Conservation (phyloP, 805 yeast species). For the Yarrowia sp. region DNA sequence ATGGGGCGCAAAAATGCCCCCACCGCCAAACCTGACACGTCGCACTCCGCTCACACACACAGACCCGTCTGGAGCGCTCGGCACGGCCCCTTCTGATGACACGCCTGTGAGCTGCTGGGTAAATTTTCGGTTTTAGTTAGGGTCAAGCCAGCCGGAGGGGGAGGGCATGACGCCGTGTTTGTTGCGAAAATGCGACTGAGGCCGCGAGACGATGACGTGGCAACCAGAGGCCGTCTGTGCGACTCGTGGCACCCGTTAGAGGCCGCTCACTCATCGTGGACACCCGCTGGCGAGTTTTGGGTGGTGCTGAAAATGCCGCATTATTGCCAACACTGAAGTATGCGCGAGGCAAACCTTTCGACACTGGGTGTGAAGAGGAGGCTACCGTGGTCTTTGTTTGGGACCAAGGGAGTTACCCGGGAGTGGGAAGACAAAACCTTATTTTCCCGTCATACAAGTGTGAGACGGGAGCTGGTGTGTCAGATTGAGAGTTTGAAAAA, state of each 20-base stretch:
- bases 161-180: slow-evolving; percentile 21
- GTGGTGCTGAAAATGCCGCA: slow-evolving; percentile 35
- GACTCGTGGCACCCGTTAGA: too few species aligned
- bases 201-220: too few species aligned
- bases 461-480: too few species aligned
- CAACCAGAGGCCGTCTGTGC: too few species aligned
- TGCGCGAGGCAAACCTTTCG: slow-evolving; percentile 39
- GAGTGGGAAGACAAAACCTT: not conserved
- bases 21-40: not conserved
- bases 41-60: not conserved
- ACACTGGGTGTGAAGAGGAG: slow-evolving; percentile 30
- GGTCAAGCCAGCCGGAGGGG: slow-evolving; percentile 37
- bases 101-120: slow-evolving; percentile 39
- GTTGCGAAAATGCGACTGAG: not conserved
- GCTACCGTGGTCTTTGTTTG: slow-evolving; percentile 30
- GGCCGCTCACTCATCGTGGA: too few species aligned
- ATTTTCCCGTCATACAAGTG: too few species aligned
- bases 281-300: too few species aligned
- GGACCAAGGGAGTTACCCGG: slow-evolving; percentile 32
- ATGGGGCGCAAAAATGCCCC: not conserved
- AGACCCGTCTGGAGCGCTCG: slow-evolving; percentile 3
- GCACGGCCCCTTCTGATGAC: slow-evolving; percentile 33
- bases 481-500: too few species aligned
- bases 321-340: slow-evolving; percentile 34
- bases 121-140: slow-evolving; percentile 37